Base-by-base conservation (phyloP, 2,329 filamentous ascomycete species). In the Fusarium sp. region DNA sequence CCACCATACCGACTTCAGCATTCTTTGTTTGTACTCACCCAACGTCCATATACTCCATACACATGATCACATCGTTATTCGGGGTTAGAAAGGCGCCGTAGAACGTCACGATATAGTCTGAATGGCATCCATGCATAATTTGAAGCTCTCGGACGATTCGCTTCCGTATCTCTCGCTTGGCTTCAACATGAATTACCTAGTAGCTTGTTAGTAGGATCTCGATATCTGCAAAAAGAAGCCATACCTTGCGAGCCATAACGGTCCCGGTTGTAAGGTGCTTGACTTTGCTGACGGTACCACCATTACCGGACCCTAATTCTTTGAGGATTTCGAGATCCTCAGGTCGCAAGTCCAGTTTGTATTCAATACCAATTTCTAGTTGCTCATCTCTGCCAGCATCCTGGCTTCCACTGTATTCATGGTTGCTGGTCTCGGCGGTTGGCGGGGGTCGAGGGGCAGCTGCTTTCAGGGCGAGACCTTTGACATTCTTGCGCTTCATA, bases 1-100 rank as follows among this genome's bases (percentile, higher is more conserved):
- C 25, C 20, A n/a, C 25, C 30, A 34, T 25, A 14, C 32, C 7
- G 4, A 25, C 13, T 20, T 16, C 6, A 11, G 30, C 32, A 27
- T 6, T 37, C 20, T 41, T n/a, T 25, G 12, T 32, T 27, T 53
- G 34, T 53, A 84, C 93, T 81, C 87, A 98, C 96, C 96, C 96
- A 79, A 95, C 93, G 81, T 99, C 96, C 93, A 97, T 97, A 79
- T 99, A 98, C 80, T 99, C 96, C 96, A 99, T 99, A 81, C 96
- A 99, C 91, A 99, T 95, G 74, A 98, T 97, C 63, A 99, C 97
- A 82, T 99, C 96, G 78, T 97, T 95, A 67, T 94, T 94, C 77
- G 97, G 93, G 78, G 97, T 98, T 77, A 98, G 88, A 78, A 98
- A 99, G 40, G 96, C 96, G 65, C 96, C 96, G 77, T 98, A 98